Percentiles rank a stretch among this genome's conserved stretches.
Evolutionary conservation across 139 green algal species (phyloP).

Genomic region (Chlorella sorokiniana): DNA sequence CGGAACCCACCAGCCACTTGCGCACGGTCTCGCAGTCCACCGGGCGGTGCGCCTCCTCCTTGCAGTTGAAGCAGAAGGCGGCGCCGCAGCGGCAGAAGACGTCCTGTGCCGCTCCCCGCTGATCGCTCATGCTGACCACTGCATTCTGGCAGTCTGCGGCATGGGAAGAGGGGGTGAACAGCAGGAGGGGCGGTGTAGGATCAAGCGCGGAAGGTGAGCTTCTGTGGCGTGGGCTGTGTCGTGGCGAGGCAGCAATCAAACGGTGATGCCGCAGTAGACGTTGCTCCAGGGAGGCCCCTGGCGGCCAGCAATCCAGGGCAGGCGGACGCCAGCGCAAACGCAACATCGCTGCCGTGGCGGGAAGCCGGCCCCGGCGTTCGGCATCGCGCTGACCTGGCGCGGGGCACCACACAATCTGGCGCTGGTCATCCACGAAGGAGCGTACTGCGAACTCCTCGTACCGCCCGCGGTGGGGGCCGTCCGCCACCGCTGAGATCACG

Average conservation of each 20-base stretch:
- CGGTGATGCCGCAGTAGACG: background rate
- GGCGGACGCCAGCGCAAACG: background rate
- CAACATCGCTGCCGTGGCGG: too few relatives aligned
- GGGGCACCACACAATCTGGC: slow-evolving; percentile 83
- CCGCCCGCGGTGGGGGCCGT: background rate
- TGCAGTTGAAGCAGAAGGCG: slow-evolving; percentile 80
- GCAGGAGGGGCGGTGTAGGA: background rate
- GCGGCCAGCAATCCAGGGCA: background rate
- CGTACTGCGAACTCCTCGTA: slow-evolving; percentile 53
- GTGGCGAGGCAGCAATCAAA: background rate
- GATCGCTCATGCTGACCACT: slow-evolving; percentile 63
- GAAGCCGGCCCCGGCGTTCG: too few relatives aligned
- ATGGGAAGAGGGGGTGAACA: background rate
- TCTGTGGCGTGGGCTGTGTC: too few relatives aligned
- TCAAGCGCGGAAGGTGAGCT: background rate
- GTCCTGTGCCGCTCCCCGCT: slow-evolving; percentile 53
- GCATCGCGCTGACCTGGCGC: slow-evolving; percentile 25
- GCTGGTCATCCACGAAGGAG: slow-evolving; percentile 90
- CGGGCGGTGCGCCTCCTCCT: slow-evolving; percentile 80
- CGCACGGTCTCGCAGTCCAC: slow-evolving; percentile 48
- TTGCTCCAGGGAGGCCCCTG: too few relatives aligned
- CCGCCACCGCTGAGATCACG: slow-evolving; percentile 15
- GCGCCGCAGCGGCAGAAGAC: slow-evolving; percentile 71
- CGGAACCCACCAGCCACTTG: slow-evolving; percentile 34
- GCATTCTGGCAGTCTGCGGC: slow-evolving; percentile 67